Conservation (phyloP, 2,329 filamentous ascomycete genomes). For the Tolypocladium capitatum region DNA sequence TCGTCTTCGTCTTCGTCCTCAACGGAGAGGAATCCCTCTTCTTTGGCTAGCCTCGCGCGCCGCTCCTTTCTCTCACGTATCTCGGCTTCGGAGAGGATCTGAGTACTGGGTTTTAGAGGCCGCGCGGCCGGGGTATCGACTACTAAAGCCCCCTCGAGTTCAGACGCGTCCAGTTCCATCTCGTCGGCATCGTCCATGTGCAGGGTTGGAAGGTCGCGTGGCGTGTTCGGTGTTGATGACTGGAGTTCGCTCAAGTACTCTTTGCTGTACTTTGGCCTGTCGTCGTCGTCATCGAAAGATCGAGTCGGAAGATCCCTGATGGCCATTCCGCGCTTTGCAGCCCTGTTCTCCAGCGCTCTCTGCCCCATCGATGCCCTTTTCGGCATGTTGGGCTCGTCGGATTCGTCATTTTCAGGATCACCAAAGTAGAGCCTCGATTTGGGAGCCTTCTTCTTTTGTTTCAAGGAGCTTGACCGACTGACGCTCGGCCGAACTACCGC, state of each 20-base stretch:
- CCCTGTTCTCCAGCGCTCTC: slow-evolving; percentile 53
- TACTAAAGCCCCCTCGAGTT: slow-evolving; percentile 51
- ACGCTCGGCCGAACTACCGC: slow-evolving; percentile 35
- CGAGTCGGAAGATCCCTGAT: slow-evolving; percentile 41
- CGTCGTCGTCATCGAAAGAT: slow-evolving; percentile 42
- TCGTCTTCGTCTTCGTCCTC: slow-evolving; percentile 40
- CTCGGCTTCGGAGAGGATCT: slow-evolving; percentile 69
- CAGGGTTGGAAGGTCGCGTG: slow-evolving; percentile 43
- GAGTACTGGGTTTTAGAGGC: slow-evolving; percentile 20
- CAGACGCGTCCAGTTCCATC: slow-evolving; percentile 44
- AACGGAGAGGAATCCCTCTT: slow-evolving; percentile 53
- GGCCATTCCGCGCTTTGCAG: slow-evolving; percentile 38
- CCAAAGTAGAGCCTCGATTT: slow-evolving; percentile 64
- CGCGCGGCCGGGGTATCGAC: slow-evolving; percentile 34
- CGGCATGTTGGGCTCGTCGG: slow-evolving; percentile 39
- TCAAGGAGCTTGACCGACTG: slow-evolving; percentile 33
- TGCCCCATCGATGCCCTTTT: slow-evolving; percentile 55
- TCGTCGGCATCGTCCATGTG: slow-evolving; percentile 32
- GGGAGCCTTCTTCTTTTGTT: slow-evolving; percentile 51
- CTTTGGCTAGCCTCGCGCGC: slow-evolving; percentile 63
- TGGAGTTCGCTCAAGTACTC: slow-evolving; percentile 79
- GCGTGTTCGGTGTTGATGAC: slow-evolving; percentile 72
- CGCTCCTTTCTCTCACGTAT: slow-evolving; percentile 87
- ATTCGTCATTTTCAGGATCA: slow-evolving; percentile 37
- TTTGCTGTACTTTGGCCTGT: slow-evolving; percentile 69